A percentile compares a stretch with the other conserved stretches of the same genome.
Evolutionary conservation across 768 basidiomycete genomes (phyloP).

Genomic region (Tulasnella sp.): DNA sequence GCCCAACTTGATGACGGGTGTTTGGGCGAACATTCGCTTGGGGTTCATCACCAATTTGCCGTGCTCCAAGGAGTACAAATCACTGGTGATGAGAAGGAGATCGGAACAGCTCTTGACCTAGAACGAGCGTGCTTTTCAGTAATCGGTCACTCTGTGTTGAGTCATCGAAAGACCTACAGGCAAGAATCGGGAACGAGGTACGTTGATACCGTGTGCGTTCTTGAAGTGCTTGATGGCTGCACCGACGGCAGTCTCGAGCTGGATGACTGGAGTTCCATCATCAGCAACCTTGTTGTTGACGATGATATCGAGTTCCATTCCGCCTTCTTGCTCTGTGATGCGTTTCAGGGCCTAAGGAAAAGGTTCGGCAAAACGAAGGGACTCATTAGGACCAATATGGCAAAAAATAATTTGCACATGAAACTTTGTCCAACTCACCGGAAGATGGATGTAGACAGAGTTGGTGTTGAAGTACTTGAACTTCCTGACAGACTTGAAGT

Average conservation of each 20-base stretch:
- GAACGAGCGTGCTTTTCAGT: not conserved
- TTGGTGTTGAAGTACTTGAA: constrained; percentile 93
- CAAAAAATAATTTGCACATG: constrained; percentile 22
- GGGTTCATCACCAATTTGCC: constrained; percentile 79
- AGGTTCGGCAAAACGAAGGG: not conserved
- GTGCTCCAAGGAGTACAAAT: constrained; percentile 82
- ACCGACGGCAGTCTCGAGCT: constrained; percentile 86
- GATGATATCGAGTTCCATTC: constrained; percentile 89
- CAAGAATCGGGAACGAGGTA: constrained; percentile 87
- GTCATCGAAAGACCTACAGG: constrained; percentile 40
- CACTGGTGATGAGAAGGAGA: constrained; percentile 78
- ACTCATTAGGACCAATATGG: not conserved
- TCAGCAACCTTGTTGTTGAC: constrained; percentile 83
- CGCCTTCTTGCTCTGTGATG: constrained; percentile 67
- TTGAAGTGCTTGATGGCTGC: constrained; percentile 90
- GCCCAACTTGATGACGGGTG: constrained; percentile 94
- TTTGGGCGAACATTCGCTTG: constrained; percentile 60
- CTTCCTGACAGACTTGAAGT: constrained; percentile 84
- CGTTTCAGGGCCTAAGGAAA: constrained; percentile 60
- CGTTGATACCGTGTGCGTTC: constrained; percentile 87
- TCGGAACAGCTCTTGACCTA: constrained; percentile 62
- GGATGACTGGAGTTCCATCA: constrained; percentile 69
- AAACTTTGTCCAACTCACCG: constrained; percentile 38
- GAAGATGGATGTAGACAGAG: constrained; percentile 64
- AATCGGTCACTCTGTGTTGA: not conserved